phyloP scores from a whole-genome alignment of 768 basidiomycete species.

The Coprinopsis marcescibilis region DNA sequence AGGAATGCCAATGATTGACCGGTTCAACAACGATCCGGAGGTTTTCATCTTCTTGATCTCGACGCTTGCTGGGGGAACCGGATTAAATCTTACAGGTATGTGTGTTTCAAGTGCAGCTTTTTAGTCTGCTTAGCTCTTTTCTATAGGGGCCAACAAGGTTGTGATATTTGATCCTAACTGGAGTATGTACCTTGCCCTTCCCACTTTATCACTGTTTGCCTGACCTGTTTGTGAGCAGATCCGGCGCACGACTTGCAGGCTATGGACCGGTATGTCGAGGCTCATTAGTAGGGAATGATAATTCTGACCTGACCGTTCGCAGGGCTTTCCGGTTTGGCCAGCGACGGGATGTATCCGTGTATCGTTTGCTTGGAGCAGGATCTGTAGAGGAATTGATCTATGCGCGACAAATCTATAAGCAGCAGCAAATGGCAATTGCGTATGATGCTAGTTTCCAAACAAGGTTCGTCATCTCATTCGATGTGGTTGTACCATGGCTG shows the following conservation, averaged over 20 bases:
- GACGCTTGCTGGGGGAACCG: conserved; percentile 87
- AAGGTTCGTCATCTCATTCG: conserved; percentile 37
- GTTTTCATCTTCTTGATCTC: conserved; percentile 85
- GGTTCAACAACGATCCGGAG: conserved; percentile 69
- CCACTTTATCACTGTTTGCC: neutral
- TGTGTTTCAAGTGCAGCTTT: conserved; percentile 1
- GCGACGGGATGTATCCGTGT: conserved; percentile 78
- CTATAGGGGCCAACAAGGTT: conserved; percentile 81
- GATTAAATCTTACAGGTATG: conserved; percentile 71
- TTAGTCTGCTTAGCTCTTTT: neutral
- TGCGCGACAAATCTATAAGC: conserved; percentile 87
- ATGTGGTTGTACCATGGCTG: too few species aligned
- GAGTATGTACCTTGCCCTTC: conserved; percentile 53
- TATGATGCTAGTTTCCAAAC: conserved; percentile 83
- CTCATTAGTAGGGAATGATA: neutral
- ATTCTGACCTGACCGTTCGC: neutral
- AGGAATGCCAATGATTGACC: conserved; percentile 87
- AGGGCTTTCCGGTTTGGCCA: conserved; percentile 85
- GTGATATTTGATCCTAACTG: conserved; percentile 94
- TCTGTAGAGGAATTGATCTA: conserved; percentile 87
- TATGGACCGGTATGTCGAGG: conserved; percentile 55
- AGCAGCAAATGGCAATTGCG: conserved; percentile 89
- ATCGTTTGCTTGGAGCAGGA: conserved; percentile 78
- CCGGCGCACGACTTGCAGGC: conserved; percentile 94
- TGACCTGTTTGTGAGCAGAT: conserved; percentile 39